Evolutionary conservation across 805 yeast genomes (phyloP).

Genomic region (Barnettozyma sucrosica): DNA sequence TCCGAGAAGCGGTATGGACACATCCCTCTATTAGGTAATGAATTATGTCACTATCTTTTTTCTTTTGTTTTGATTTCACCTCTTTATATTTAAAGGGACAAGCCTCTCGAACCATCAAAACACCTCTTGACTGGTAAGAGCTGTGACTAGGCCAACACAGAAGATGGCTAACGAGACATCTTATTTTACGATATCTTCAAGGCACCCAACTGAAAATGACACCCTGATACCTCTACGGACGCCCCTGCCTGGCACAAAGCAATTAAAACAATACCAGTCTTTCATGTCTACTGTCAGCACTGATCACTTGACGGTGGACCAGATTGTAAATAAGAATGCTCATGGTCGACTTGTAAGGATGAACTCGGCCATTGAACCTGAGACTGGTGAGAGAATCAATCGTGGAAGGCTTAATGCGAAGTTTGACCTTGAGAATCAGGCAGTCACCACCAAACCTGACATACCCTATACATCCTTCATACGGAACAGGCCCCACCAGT

Average conservation of each 20-base stretch:
- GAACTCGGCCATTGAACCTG: constrained; percentile 39
- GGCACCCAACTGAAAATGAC: neutral
- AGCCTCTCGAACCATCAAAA: neutral
- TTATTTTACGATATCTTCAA: constrained; percentile 3
- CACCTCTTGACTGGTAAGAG: neutral
- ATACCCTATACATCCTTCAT: neutral
- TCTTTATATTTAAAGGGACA: too few relatives aligned
- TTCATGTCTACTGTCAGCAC: constrained; percentile 20
- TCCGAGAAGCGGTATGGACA: neutral
- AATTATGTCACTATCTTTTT: neutral
- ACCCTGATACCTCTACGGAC: constrained; percentile 5
- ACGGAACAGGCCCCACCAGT: neutral
- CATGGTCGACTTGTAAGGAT: constrained; percentile 19
- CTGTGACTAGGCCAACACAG: neutral
- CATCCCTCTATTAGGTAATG: neutral
- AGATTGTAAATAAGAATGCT: constrained; percentile 9
- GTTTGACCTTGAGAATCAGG: constrained; percentile 14
- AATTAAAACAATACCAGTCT: constrained; percentile 16
- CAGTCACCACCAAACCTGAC: constrained; percentile 1
- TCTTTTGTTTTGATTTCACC: neutral
- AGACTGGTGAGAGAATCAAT: constrained; percentile 35
- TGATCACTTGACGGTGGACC: constrained; percentile 12
- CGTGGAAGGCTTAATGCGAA: constrained; percentile 7
- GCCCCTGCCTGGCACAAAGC: neutral
- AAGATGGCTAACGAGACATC: constrained; percentile 2